Base-by-base conservation (phyloP, 2,329 filamentous ascomycete genomes). In the Calonectria multiphialidica region DNA sequence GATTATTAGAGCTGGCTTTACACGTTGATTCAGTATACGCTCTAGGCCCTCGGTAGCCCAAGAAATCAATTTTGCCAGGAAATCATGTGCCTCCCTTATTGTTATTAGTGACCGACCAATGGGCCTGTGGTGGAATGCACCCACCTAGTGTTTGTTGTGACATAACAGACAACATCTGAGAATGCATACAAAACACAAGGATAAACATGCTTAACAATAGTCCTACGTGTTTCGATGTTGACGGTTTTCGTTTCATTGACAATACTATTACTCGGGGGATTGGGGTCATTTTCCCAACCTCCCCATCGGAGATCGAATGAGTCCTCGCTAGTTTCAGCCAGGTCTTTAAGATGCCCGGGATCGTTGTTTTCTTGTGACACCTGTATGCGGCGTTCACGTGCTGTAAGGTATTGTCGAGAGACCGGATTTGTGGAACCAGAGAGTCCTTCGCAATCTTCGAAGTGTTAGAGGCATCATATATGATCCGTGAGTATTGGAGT, bases 151-250 rank as follows among this genome's bases (percentile, higher is more conserved):
- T 75, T 75, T 0, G 35, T 64, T 1, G 72, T 70, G 5, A 75
- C 73, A 42, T 72, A 75, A 16, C 73, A 74, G 10, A 74, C 42
- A 0, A 74, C 61, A 13, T 75, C 72, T 0, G 73, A 75, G 28
- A 74, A 75, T 0, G 72, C 72, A n/a, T 75, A 75, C 2, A 75
- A 61, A n/a, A 75, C n/a, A 21, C 72, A 65, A 0, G 73, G 73
- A 25, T 74, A 75, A 2, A 75, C 15, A n/a, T 47, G 28, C n/a
- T 68, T 47, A 0, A 74, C 68, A 12, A 75, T 61, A 0, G 16
- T 61, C 1, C 61, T 74, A 7, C 69, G 21, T 2, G 73, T 74
- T 0, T 66, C 37, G 7, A 12, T 21, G 1, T 67, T 28, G 1
- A 74, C 72, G 12, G 23, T 33, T 16, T 21, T 25, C 35, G n/a